phyloP scores from a whole-genome alignment of 2,329 filamentous ascomycete species.

The Stagonosporopsis cucurbitacearum region DNA sequence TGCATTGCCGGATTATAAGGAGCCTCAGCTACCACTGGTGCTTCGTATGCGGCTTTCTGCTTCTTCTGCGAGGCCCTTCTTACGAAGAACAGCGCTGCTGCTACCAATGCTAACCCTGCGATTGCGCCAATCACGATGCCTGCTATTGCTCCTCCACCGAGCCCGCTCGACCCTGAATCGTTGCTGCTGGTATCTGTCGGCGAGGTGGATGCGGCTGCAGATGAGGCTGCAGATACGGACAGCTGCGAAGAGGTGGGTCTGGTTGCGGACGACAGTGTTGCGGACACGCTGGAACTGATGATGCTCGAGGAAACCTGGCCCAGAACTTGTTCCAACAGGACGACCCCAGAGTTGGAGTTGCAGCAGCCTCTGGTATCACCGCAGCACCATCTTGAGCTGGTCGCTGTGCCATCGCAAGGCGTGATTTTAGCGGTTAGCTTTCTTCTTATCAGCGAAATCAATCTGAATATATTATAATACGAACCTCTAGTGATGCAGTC shows the following conservation, averaged over 20 bases:
- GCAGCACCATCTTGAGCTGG: slow-evolving; percentile 11
- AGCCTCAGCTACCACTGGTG: not conserved
- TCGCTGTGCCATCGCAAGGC: slow-evolving; percentile 9
- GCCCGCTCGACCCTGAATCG: not conserved
- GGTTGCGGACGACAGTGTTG: not conserved
- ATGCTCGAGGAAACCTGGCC: slow-evolving; percentile 9
- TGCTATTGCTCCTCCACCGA: slow-evolving; percentile 7
- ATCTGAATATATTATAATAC: not conserved
- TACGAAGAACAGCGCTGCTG: slow-evolving; percentile 3
- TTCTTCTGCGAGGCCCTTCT: slow-evolving; percentile 5
- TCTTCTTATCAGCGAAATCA: not conserved
- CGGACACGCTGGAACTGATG: not conserved
- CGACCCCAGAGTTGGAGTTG: not conserved
- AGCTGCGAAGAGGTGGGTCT: not conserved
- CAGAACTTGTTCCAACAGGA: slow-evolving; percentile 3
- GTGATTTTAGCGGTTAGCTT: slow-evolving; percentile 12
- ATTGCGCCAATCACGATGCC: slow-evolving; percentile 7
- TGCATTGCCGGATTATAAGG: not conserved
- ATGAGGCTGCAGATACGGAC: not conserved
- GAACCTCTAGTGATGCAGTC: not conserved
- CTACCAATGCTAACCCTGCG: slow-evolving; percentile 1
- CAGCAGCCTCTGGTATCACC: slow-evolving; percentile 4
- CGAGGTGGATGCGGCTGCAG: not conserved
- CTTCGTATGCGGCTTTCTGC: not conserved
- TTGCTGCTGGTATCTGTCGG: not conserved